Conservation (phyloP, 164 flowering plant genomes). For the Stephania japonica region DNA sequence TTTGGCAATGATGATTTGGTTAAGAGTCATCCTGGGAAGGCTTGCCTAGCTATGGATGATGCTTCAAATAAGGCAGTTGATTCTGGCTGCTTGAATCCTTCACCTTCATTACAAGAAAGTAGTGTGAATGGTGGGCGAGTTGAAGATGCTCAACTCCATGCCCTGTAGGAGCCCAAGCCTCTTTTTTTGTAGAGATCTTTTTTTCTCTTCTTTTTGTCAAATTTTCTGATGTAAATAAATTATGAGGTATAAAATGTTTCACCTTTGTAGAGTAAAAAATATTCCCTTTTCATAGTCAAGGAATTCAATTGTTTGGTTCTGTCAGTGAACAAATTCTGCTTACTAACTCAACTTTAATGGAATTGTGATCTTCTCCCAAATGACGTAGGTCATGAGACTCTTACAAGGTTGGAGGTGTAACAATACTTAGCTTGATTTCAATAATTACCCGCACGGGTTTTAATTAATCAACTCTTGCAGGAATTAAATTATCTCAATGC, state of each 20-base stretch:
- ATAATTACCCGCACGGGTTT: no score
- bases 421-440: no score
- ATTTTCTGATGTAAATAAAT: not conserved
- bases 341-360: no score
- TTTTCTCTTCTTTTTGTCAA: not conserved
- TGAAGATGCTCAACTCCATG: not conserved
- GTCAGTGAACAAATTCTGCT: no score
- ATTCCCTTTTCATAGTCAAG: not conserved
- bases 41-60: not conserved
- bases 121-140: not conserved
- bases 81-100: not conserved
- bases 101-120: not conserved
- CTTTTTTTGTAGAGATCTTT: slow-evolving; percentile 7
- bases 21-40: not conserved
- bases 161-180: slow-evolving; percentile 9
- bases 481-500: no score
- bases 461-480: no score
- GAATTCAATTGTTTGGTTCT: no score
- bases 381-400: no score
- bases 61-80: not conserved
- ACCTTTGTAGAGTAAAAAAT: no score
- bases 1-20: slow-evolving; percentile 11
- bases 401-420: no score
- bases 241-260: not conserved
- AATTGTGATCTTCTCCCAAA: no score